Evolutionary conservation across 2,329 filamentous ascomycete genomes (phyloP).

Genomic region (Curvularia eragrostidis): DNA sequence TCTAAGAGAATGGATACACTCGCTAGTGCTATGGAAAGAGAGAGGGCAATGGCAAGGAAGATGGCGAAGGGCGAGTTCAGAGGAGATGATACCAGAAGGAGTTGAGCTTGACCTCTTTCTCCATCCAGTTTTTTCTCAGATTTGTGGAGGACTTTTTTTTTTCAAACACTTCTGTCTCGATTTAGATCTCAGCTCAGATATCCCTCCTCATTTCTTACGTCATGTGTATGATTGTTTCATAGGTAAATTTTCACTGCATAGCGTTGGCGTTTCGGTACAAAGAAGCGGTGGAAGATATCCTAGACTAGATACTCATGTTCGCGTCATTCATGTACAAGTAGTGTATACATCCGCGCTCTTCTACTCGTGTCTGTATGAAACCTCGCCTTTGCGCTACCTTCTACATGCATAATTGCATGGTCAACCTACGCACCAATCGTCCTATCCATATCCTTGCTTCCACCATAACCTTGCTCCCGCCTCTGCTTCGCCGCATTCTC

Average conservation of each 20-base stretch:
- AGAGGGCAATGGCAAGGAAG: conserved; percentile 35
- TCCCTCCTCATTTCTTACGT: conserved; percentile 20
- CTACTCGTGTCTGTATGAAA: neutral
- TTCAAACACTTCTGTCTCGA: conserved; percentile 3
- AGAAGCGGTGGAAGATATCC: neutral
- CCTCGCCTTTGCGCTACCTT: neutral
- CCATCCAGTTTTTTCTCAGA: neutral
- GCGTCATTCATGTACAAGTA: conserved; percentile 2
- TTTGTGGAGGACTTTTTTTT: neutral
- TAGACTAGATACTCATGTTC: conserved; percentile 4
- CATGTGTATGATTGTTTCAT: conserved; percentile 8
- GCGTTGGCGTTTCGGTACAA: conserved; percentile 27
- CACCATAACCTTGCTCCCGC: conserved; percentile 62
- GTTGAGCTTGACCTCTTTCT: conserved; percentile 8
- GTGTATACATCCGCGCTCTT: neutral
- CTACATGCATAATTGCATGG: neutral
- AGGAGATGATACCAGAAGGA: conserved; percentile 28
- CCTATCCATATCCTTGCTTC: conserved; percentile 53
- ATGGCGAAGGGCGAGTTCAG: conserved; percentile 38
- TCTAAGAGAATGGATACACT: conserved; percentile 32
- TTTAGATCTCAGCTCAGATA: conserved; percentile 34
- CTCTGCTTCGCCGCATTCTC: conserved; percentile 51
- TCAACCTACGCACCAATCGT: conserved; percentile 56
- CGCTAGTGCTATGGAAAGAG: conserved; percentile 37
- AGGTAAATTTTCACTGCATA: conserved; percentile 25